These are phyloP conservation scores for Aspergillus japonicus DNA, from an alignment of 2,329 filamentous ascomycete species.

Conservation along the genomic window DNA sequence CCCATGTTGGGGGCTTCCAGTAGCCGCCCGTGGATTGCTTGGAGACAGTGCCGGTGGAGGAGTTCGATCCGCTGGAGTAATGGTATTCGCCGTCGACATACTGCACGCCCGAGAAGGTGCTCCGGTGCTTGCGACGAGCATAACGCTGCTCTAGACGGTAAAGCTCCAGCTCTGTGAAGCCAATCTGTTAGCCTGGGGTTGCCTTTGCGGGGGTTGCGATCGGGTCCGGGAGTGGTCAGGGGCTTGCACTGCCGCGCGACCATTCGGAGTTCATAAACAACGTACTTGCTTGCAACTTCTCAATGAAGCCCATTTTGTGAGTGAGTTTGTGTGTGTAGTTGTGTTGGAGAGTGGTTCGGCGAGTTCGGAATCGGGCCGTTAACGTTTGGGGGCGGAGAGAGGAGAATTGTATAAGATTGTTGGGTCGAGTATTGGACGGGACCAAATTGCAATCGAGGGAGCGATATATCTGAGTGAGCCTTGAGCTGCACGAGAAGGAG, in stretches of 20 bases:
- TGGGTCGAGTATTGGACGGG: not conserved
- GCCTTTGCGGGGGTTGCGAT: not conserved
- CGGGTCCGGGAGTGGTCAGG: not conserved
- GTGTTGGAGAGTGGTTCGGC: not conserved
- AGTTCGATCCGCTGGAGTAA: constrained; percentile 54
- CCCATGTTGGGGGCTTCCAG: constrained; percentile 34
- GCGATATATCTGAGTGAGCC: not conserved
- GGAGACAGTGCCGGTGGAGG: constrained; percentile 38
- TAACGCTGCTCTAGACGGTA: constrained; percentile 95
- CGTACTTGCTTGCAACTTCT: constrained; percentile 53
- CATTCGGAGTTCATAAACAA: constrained; percentile 13
- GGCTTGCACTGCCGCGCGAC: not conserved
- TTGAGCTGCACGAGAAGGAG: not conserved
- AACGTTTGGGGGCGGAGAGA: not conserved
- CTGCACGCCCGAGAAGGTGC: constrained; percentile 81
- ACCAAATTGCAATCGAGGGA: not conserved
- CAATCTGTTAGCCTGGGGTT: constrained; percentile 11
- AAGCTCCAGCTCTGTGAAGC: constrained; percentile 68
- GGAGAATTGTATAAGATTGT: not conserved
- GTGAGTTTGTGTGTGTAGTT: not conserved
- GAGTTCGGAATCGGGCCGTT: not conserved
- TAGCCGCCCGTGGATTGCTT: constrained; percentile 39
- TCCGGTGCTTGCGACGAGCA: constrained; percentile 85
- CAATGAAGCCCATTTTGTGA: constrained; percentile 49
- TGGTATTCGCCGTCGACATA: constrained; percentile 97